Evolutionary conservation across 306 rosid genomes (phyloP).

Genomic region (Malus domestica): DNA sequence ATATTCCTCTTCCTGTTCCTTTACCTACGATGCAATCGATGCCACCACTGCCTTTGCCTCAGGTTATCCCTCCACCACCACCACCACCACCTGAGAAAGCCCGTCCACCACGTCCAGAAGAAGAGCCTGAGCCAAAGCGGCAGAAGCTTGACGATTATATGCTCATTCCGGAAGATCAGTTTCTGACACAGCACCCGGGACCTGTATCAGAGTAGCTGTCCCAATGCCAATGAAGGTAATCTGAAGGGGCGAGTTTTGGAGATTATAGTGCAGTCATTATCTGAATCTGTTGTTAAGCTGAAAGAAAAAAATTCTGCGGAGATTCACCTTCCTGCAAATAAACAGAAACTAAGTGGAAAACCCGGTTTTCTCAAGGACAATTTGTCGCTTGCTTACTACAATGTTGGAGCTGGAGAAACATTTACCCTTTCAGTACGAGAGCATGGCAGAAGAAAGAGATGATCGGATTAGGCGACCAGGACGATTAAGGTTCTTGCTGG

Average conservation of each 20-base stretch:
- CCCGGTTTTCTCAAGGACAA: slow-evolving; percentile 97
- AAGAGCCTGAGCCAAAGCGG: slow-evolving; percentile 92
- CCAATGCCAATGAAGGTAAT: slow-evolving; percentile 87
- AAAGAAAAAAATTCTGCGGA: slow-evolving; percentile 95
- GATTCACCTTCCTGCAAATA: slow-evolving; percentile 93
- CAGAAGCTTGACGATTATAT: slow-evolving; percentile 77
- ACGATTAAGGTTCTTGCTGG: not conserved
- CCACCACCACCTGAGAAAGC: slow-evolving; percentile 86
- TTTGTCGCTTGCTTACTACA: slow-evolving; percentile 89
- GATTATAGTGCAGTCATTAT: slow-evolving; percentile 66
- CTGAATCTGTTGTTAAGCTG: slow-evolving; percentile 80
- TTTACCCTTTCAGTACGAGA: slow-evolving; percentile 73
- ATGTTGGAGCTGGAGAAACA: slow-evolving; percentile 69
- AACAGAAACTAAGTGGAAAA: slow-evolving; percentile 91
- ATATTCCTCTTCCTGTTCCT: slow-evolving; percentile 39
- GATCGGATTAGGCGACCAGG: slow-evolving; percentile 2
- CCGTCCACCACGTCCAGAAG: slow-evolving; percentile 92
- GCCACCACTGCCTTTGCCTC: slow-evolving; percentile 82
- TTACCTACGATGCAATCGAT: slow-evolving; percentile 60
- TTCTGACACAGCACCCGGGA: slow-evolving; percentile 86
- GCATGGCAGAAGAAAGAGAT: slow-evolving; percentile 97
- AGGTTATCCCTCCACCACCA: slow-evolving; percentile 62
- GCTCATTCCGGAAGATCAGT: slow-evolving; percentile 82
- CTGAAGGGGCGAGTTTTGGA: slow-evolving; percentile 78
- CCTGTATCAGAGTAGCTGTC: slow-evolving; percentile 66